phyloP scores from a whole-genome alignment of 257 asterid genomes.

The Capsicum baccatum region DNA sequence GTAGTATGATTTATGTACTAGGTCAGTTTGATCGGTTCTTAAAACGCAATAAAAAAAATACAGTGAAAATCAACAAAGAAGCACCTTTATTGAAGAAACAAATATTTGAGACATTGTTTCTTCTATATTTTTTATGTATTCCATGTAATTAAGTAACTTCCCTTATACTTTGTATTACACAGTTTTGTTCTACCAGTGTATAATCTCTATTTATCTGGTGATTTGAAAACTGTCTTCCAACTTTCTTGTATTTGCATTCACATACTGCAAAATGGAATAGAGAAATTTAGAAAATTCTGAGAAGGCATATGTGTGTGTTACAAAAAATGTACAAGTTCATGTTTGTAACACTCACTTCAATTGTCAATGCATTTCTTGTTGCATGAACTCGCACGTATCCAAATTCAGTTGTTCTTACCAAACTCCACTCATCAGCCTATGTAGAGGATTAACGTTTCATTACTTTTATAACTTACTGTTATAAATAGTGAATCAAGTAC shows the following conservation, averaged over 20 bases:
- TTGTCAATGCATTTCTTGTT: constrained; percentile 53
- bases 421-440: constrained; percentile 74
- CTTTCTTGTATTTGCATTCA: constrained; percentile 57
- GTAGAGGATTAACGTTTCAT: not conserved
- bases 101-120: not conserved
- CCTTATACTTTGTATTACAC: not conserved
- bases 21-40: not conserved
- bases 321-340: not conserved
- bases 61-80: not conserved
- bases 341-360: constrained; percentile 55
- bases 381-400: constrained; percentile 69
- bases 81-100: not conserved
- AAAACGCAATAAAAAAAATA: not conserved
- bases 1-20: not conserved
- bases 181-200: not conserved
- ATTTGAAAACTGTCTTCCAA: constrained; percentile 63
- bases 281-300: not conserved
- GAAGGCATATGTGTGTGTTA: not conserved
- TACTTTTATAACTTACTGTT: not conserved
- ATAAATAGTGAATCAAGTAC: not conserved
- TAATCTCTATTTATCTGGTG: constrained; percentile 34
- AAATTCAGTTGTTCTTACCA: constrained; percentile 54
- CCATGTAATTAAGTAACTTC: not conserved
- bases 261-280: constrained; percentile 51
- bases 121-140: not conserved